These are phyloP conservation scores for Thalassiosira gravida DNA, from an alignment of 352 stramenopile genomes.

Conservation along the genomic window DNA sequence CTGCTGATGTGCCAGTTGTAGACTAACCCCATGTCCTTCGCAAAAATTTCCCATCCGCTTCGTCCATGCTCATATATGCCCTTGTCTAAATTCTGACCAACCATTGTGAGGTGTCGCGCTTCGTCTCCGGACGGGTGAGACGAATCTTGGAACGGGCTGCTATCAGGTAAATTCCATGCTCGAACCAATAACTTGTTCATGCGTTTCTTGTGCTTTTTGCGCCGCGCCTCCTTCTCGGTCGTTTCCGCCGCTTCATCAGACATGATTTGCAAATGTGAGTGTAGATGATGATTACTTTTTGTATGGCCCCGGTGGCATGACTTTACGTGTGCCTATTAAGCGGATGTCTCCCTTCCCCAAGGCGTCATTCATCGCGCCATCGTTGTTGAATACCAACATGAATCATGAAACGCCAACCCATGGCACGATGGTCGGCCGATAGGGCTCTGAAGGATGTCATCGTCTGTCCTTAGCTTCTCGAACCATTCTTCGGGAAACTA, in stretches of 20 bases:
- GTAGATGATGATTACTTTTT: not conserved
- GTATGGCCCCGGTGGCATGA: not conserved
- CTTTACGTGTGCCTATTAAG: too few species aligned
- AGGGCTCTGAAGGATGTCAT: too few species aligned
- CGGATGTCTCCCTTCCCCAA: too few species aligned
- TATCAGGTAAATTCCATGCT: slow-evolving; percentile 70
- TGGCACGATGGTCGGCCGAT: too few species aligned
- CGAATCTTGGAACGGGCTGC: slow-evolving; percentile 69
- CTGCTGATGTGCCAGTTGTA: slow-evolving; percentile 80
- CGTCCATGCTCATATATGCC: slow-evolving; percentile 67
- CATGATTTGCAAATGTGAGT: slow-evolving; percentile 6
- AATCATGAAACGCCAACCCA: too few species aligned
- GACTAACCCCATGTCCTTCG: slow-evolving; percentile 78
- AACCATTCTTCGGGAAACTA: too few species aligned
- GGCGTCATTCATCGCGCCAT: too few species aligned
- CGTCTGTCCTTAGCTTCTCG: too few species aligned
- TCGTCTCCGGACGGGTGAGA: slow-evolving; percentile 27
- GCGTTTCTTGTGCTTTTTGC: slow-evolving; percentile 66
- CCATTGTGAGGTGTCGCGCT: slow-evolving; percentile 52
- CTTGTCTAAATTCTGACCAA: slow-evolving; percentile 79
- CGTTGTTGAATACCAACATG: too few species aligned
- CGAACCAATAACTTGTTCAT: slow-evolving; percentile 80
- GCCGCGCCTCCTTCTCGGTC: slow-evolving; percentile 66
- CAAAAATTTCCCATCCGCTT: slow-evolving; percentile 81
- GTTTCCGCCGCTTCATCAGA: slow-evolving; percentile 3